Evolutionary conservation across 208 protist genomes (phyloP).

Genomic region (Polymyxa betae): DNA sequence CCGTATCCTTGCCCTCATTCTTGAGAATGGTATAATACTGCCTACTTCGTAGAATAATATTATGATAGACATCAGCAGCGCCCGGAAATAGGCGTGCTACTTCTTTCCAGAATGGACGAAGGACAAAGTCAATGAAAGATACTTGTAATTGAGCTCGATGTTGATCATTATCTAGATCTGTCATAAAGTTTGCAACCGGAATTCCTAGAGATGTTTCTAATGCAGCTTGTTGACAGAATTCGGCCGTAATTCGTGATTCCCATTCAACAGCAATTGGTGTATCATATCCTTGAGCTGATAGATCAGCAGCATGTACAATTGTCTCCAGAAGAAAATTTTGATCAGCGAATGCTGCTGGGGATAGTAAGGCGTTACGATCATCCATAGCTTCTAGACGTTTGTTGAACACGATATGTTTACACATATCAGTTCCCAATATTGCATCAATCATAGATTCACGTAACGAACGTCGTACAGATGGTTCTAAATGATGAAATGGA

Average conservation of each 20-base stretch:
- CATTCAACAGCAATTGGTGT: conserved; percentile 35
- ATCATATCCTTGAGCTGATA: conserved; percentile 26
- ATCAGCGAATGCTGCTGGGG: background rate
- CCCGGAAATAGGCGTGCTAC: conserved; percentile 41
- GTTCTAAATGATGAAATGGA: conserved; percentile 30
- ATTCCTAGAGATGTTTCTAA: background rate
- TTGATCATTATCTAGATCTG: background rate
- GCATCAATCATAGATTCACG: background rate
- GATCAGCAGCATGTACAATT: conserved; percentile 7
- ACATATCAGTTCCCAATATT: conserved; percentile 47
- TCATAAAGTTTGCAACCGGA: background rate
- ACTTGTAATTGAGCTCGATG: conserved; percentile 31
- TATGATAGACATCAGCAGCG: conserved; percentile 13
- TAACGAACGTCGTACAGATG: background rate
- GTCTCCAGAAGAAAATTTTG: conserved; percentile 43
- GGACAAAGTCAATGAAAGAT: conserved; percentile 28
- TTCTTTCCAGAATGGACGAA: conserved; percentile 36
- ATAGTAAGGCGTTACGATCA: background rate
- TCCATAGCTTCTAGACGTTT: background rate
- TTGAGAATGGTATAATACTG: conserved; percentile 23
- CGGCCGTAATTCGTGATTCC: background rate
- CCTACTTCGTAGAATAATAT: conserved; percentile 8
- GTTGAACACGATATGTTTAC: background rate
- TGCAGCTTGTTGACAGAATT: conserved; percentile 17
- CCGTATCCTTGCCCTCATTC: background rate